phyloP scores from a whole-genome alignment of 306 rosid species.

The Oemleria cerasiformis region DNA sequence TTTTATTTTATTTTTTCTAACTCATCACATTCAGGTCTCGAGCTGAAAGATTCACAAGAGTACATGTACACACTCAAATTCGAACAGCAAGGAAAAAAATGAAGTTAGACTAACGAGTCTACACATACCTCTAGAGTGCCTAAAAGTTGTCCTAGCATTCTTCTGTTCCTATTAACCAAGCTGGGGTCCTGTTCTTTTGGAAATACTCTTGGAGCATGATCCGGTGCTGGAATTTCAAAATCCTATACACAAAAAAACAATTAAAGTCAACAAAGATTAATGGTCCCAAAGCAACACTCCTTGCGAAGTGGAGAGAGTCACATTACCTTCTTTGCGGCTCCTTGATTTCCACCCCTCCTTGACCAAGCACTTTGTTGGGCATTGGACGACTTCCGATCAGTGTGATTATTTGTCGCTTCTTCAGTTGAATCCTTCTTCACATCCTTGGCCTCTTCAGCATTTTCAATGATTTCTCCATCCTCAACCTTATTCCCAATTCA shows the following conservation, averaged over 20 bases:
- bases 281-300: conserved; percentile 8
- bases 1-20: no score
- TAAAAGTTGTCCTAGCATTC: conserved; percentile 96
- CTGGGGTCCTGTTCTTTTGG: conserved; percentile 92
- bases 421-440: conserved; percentile 31
- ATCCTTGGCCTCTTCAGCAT: conserved; percentile 44
- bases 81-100: neutral
- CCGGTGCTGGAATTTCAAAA: conserved; percentile 54
- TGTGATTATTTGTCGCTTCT: conserved; percentile 35
- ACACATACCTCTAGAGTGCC: conserved; percentile 85
- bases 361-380: conserved; percentile 54
- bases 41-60: neutral
- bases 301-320: conserved; percentile 4
- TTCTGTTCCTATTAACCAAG: conserved; percentile 82
- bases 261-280: conserved; percentile 12
- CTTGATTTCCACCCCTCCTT: conserved; percentile 55
- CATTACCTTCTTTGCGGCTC: conserved; percentile 49
- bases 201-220: conserved; percentile 76
- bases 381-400: conserved; percentile 38
- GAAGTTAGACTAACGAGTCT: neutral
- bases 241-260: conserved; percentile 39
- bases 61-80: neutral
- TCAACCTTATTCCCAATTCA: conserved; percentile 53
- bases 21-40: neutral
- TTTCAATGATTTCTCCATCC: conserved; percentile 70